These are phyloP conservation scores for Actinomortierella wolfii DNA, from an alignment of 371 early-diverging fungal genomes.

Conservation along the genomic window DNA sequence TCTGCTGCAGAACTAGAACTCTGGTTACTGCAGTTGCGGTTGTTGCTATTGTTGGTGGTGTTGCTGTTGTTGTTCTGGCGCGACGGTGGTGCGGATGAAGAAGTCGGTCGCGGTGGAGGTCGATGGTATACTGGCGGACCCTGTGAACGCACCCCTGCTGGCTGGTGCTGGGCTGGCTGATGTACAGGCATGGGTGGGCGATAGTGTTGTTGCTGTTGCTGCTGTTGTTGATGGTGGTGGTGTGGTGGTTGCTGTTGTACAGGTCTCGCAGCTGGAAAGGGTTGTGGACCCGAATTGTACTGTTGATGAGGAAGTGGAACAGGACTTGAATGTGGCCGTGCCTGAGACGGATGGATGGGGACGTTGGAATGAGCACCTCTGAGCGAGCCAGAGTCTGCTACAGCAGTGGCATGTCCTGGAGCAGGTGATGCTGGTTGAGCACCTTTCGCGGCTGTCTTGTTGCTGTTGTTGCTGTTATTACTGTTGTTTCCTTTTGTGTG, in stretches of 20 bases:
- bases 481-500: slow-evolving; percentile 5
- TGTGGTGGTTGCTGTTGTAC: background rate
- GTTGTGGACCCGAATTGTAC: slow-evolving; percentile 2
- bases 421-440: slow-evolving; percentile 1
- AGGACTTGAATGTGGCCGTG: background rate
- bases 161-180: slow-evolving; percentile 7
- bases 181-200: background rate
- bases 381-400: slow-evolving; percentile 4
- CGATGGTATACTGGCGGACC: too few relatives aligned
- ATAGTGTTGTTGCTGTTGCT: slow-evolving; percentile 6
- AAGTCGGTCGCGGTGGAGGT: slow-evolving; percentile 7
- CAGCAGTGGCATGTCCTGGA: slow-evolving; percentile 7
- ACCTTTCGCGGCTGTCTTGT: slow-evolving; percentile 8
- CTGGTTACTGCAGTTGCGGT: slow-evolving; percentile 6
- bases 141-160: too few relatives aligned
- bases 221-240: slow-evolving; percentile 7
- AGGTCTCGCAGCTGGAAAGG: slow-evolving; percentile 3
- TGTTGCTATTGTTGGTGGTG: background rate
- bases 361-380: slow-evolving; percentile 32
- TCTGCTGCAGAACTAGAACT: background rate
- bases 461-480: slow-evolving; percentile 4
- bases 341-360: slow-evolving; percentile 15
- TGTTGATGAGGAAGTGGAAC: slow-evolving; percentile 4
- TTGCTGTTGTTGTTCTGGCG: slow-evolving; percentile 8
- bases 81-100: background rate